A percentile compares a stretch with the other conserved stretches of the same genome.
These are phyloP conservation scores for Silybum marianum DNA, from an alignment of 129 eudicot species.

Conservation along the genomic window DNA sequence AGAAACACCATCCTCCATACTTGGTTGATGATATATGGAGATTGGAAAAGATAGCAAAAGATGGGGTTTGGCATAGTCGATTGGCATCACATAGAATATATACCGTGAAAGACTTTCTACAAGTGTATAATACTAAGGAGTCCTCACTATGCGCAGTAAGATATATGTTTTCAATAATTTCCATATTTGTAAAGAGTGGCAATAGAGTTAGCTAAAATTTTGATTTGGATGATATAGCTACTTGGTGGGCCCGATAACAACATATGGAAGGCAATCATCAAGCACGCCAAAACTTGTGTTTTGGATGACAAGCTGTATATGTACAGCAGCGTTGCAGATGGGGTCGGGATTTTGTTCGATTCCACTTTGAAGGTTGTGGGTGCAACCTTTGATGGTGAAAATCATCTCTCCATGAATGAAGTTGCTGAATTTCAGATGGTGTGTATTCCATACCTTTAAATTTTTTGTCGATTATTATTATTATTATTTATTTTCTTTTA, in stretches of 20 bases:
- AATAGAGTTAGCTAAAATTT: not conserved
- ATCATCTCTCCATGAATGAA: conserved; percentile 38
- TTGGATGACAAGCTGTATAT: conserved; percentile 51
- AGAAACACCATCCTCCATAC: conserved; percentile 69
- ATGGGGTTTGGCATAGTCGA: conserved; percentile 47
- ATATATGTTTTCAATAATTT: not conserved
- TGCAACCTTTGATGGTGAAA: conserved; percentile 65
- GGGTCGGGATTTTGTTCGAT: conserved; percentile 50
- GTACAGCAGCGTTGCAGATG: conserved; percentile 40
- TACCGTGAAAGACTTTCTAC: conserved; percentile 59
- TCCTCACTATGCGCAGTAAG: conserved; percentile 49
- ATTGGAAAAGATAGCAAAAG: conserved; percentile 71
- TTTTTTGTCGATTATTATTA: not conserved
- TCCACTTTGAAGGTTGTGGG: conserved; percentile 58
- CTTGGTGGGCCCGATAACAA: conserved; percentile 57
- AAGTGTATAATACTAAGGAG: conserved; percentile 43
- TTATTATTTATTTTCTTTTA: not conserved
- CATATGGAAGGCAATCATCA: conserved; percentile 56
- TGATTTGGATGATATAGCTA: conserved; percentile 41
- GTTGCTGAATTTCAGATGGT: conserved; percentile 64
- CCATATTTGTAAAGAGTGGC: not conserved
- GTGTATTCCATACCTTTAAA: conserved; percentile 20
- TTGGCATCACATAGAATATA: conserved; percentile 33
- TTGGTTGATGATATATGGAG: conserved; percentile 78
- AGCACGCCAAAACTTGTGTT: conserved; percentile 58